Base-by-base conservation (phyloP, 306 rosid species). In the Prunus dulcis region DNA sequence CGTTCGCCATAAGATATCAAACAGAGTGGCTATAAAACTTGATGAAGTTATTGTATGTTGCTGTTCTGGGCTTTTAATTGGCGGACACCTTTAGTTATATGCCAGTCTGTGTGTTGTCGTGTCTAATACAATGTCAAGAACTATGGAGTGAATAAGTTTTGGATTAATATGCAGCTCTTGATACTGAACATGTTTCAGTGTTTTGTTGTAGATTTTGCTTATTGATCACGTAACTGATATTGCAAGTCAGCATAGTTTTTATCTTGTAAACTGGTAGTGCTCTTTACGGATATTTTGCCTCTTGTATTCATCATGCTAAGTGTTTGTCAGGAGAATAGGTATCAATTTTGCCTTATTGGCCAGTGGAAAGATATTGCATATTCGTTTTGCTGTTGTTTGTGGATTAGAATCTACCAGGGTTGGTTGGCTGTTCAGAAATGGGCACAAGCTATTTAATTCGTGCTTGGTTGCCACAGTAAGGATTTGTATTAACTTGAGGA, bases 271-370 rank as follows among this genome's bases (percentile, higher is more conserved):
- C 25, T 53, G 17, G 7, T 51, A 14, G 14, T 38, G 56, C 25
- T 22, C n/a, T 15, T 19, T 32, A 22, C 46, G 18, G 51, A 49
- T 75, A 64, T 46, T 46, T 51, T 19, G 41, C 60, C 67, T 32
- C 12, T 41, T 74, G 18, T 27, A 22, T 77, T 60, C n/a, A 28
- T 75, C 56, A 9, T 64, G 76, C 55, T 60, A 64, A 46, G 18
- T 25, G 19, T 25, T 74, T 53, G 79, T 64, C 84, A 45, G 66
- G 69, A 75, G 56, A 84, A 75, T 76, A 72, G 69, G 69, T 81
- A 76, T 73, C 62, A 67, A 62, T 75, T 88, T 77, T 76, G 81
- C 81, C 78, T 86, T 64, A 69, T 75, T 79, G 82, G 86, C 87
- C 84, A 72, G 81, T 76, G 69, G 72, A 71, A 58, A 28, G 50